Evolutionary conservation across 2,329 filamentous ascomycete genomes (phyloP), one percentile per base, ranked within the genome.

Genomic region (Dichotomopilus funicola): DNA sequence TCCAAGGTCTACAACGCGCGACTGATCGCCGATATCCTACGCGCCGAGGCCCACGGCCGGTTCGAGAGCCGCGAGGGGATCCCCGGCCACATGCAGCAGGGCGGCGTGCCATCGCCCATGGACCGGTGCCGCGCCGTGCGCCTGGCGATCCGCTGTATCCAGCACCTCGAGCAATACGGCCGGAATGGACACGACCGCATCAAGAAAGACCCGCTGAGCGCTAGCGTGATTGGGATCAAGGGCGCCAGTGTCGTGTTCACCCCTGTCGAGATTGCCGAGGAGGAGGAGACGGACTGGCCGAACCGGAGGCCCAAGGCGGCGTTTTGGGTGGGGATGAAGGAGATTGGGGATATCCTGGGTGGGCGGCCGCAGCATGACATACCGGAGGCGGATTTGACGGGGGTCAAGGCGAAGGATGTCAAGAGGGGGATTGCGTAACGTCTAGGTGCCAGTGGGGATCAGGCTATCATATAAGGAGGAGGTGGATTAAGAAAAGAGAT

Each of bases 61-160:
- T 99, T 99, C 68, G 94, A 99, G 72, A 88, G 89, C 46, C 86
- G 92, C 58, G 88, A 94, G 68, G 91, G 89, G 63, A 92, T 95
- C 50, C 91, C 91, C 0, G 91, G 91, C 11, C 91, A 96, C 73
- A 91, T 95, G 62, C 91, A 96, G 72, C 92, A 96, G 74, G 91
- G 91, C 64, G 91, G 90, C 56, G 89, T 89, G 44, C 94, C 94
- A 0, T 95, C 89, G 2, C 85, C 94, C 6, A 97, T 99, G 91
- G 94, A 99, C 73, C 87, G 94, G 54, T 91, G 92, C 65, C 85
- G 94, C 47, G 92, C 94, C 1, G 88, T 96, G 31, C 82, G 94
- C 50, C 85, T 99, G 66, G 90, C 91, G 8, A 94, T 97, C 72
- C 92, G 91, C 74, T 95, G 90, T 69, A 88, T 97, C 68, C 85